phyloP scores from a whole-genome alignment of 371 early-diverging fungal species.

The Basidiobolus heterosporus region DNA sequence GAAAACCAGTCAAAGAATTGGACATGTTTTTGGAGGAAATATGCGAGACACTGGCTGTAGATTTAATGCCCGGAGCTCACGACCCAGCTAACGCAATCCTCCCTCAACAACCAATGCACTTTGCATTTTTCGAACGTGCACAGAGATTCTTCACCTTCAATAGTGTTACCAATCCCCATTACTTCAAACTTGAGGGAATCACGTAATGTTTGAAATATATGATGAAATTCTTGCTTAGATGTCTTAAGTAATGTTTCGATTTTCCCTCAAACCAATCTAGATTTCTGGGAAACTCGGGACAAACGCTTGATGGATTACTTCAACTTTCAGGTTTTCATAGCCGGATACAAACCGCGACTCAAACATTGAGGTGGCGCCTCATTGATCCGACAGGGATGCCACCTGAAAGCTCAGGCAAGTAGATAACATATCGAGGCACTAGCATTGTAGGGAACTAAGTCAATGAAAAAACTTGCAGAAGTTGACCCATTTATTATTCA shows the following conservation, averaged over 20 bases:
- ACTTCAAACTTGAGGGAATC: conserved; percentile 42
- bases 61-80: conserved; percentile 64
- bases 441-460: too few relatives aligned
- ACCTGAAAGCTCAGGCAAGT: neutral
- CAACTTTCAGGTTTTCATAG: conserved; percentile 35
- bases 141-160: conserved; percentile 34
- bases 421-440: too few relatives aligned
- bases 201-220: conserved; percentile 16
- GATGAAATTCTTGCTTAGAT: too few relatives aligned
- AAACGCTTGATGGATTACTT: conserved; percentile 68
- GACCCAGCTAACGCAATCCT: conserved; percentile 64
- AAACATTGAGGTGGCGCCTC: neutral
- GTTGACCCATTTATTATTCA: conserved; percentile 71
- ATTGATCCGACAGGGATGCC: neutral
- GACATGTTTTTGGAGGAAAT: conserved; percentile 41
- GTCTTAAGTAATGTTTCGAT: too few relatives aligned
- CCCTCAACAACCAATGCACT: conserved; percentile 77
- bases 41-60: conserved; percentile 32
- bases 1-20: conserved; percentile 37
- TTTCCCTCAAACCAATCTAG: conserved; percentile 15
- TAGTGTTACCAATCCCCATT: conserved; percentile 64
- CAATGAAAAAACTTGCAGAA: too few relatives aligned
- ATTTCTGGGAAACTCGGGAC: conserved; percentile 67
- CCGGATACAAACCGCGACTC: conserved; percentile 44
- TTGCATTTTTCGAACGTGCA: conserved; percentile 41